phyloP scores from a whole-genome alignment of 768 basidiomycete species.

The Hericium rajendrae region DNA sequence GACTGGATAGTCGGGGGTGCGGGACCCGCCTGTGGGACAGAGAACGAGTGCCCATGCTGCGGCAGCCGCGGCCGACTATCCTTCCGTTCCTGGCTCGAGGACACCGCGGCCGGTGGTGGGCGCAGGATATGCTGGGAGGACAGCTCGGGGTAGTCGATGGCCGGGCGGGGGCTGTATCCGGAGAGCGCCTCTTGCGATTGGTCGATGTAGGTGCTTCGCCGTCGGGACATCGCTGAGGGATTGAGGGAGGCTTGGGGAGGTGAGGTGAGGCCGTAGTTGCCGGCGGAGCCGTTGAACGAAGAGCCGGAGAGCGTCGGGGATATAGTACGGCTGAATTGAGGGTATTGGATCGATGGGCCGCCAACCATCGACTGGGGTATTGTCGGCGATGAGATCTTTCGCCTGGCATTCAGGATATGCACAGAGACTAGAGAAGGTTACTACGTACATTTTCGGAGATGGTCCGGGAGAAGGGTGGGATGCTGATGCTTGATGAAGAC shows the following conservation, averaged over 20 bases:
- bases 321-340: slow-evolving; percentile 32
- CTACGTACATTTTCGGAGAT: slow-evolving; percentile 14
- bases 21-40: slow-evolving; percentile 30
- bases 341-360: slow-evolving; percentile 43
- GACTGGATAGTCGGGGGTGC: slow-evolving; percentile 58
- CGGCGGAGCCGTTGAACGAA: slow-evolving; percentile 31
- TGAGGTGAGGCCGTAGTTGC: slow-evolving; percentile 32
- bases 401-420: slow-evolving; percentile 2
- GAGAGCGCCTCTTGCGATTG: slow-evolving; percentile 56
- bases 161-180: slow-evolving; percentile 34
- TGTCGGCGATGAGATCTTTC: slow-evolving; percentile 28
- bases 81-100: slow-evolving; percentile 62
- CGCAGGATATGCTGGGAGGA: slow-evolving; percentile 51
- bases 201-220: slow-evolving; percentile 71
- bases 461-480: slow-evolving; percentile 6
- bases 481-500: slow-evolving; percentile 6
- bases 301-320: slow-evolving; percentile 30
- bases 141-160: slow-evolving; percentile 79
- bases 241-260: slow-evolving; percentile 85
- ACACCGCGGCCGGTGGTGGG: slow-evolving; percentile 72
- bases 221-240: slow-evolving; percentile 61
- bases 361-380: slow-evolving; percentile 26
- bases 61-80: slow-evolving; percentile 49
- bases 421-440: slow-evolving; percentile 5
- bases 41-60: slow-evolving; percentile 27